Evolutionary conservation across 1,139 yeast species (phyloP), one percentile per base, ranked within the genome.

Genomic region (Candida labiduridarum): DNA sequence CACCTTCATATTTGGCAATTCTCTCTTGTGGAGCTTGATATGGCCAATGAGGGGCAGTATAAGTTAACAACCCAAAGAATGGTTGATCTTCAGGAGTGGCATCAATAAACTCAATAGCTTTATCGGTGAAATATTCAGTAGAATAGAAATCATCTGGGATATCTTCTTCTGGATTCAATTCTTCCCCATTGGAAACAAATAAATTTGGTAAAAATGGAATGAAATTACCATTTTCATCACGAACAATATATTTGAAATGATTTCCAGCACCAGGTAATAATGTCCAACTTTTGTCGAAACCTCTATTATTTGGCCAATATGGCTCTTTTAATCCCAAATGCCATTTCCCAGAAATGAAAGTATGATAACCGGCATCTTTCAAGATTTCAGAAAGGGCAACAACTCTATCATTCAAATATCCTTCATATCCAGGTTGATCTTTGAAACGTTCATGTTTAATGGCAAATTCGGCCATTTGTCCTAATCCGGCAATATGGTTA

Each of bases 41-140:
- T 7, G 85, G 85, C 85, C 85, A 82, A 59, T 81, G 85, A 2
- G 85, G 85, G 1, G 85, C 85, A 4, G 84, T 80, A 54, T 78
- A 80, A 1, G 85, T 80, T 50, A 81, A 62, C 44, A 71, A 64
- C 1, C 82, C 83, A 55, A 80, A 78, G 53, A 79, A 82, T 8
- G 85, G 85, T 53, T 75, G 62, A n/a, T 64, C 53, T 34, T 15
- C 34, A 12, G 66, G 64, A 30, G 68, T 63, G 30, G 57, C 57
- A 7, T 65, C 54, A 48, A 76, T 59, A 45, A 64, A 72, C 44
- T 74, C 74, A 43, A 79, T 57, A 12, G 73, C 72, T 55, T 71
- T 77, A 64, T 91, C 97, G 4, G 96, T 78, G 61, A 71, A 81
- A 52, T 62, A 71, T 29, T 71, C 64, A 1, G 83, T 71, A 36